Evolutionary conservation across 176 grass and related monocot genomes (phyloP).

Genomic region (Juncus effusus): DNA sequence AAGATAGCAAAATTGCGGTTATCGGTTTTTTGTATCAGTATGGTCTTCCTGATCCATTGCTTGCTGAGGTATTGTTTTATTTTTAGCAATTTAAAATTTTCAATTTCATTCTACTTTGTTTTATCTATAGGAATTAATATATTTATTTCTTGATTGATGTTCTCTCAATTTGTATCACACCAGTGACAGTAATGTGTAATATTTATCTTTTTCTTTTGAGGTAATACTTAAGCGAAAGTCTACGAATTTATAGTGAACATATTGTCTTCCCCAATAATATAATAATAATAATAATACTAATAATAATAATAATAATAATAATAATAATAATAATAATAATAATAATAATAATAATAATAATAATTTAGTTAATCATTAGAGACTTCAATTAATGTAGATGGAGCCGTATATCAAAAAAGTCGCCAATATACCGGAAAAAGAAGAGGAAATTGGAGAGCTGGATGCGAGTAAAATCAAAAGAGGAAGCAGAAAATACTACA

Average conservation of each 20-base stretch:
- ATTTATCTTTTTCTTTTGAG: too few species aligned
- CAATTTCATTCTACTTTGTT: background rate
- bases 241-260: too few species aligned
- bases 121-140: background rate
- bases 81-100: too few species aligned
- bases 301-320: too few species aligned
- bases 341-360: too few species aligned
- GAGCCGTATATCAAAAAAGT: constrained; percentile 42
- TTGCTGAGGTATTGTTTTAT: constrained; percentile 29
- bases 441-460: constrained; percentile 34
- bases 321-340: too few species aligned
- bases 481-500: constrained; percentile 47
- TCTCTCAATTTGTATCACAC: too few species aligned
- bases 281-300: too few species aligned
- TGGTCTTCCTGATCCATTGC: constrained; percentile 41
- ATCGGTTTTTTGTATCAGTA: constrained; percentile 47
- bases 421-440: constrained; percentile 11
- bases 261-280: too few species aligned
- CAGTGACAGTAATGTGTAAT: too few species aligned
- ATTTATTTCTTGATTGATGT: background rate
- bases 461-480: constrained; percentile 32
- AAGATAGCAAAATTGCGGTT: constrained; percentile 36
- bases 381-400: constrained; percentile 26
- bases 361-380: background rate
- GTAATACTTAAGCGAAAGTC: too few species aligned